Evolutionary conservation across 768 basidiomycete species (phyloP), one percentile per base, ranked within the genome.

Genomic region (Tubosaeta sp.): DNA sequence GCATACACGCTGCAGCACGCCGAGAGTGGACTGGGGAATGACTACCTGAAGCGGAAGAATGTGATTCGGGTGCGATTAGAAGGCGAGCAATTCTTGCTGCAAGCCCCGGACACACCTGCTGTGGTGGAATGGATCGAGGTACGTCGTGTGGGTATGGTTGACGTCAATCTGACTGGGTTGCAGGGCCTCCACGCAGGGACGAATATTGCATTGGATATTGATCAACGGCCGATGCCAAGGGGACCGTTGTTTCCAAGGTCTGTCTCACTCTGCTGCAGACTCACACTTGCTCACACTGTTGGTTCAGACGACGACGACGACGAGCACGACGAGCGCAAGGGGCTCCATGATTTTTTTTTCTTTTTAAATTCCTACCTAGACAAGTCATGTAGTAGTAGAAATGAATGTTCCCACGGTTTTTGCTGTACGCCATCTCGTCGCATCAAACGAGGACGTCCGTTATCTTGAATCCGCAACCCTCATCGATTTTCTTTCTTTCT

Each of bases 81-180:
- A 67, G 97, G 95, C 12, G 91, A 98, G 74, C 97, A 99, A 72
- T 99, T 99, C 71, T 73, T 99, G 59, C 62, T 99, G 60, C 95
- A 99, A 71, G 90, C 91, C 3, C 81, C 77, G 46, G 86, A 89
- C 64, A 85, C 93, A 35, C 77, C 83, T 41, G 82, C 84, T 26
- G 95, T 97, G 2, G 91, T 98, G 50, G 83, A 87, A 49, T 95
- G 95, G 93, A 95, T 99, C 55, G 95, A 99, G 84, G 91, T 92
- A 59, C 51, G 74, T 49, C 45, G 58, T 54, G 34, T 25, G 35
- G 27, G 27, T 35, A 43, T 12, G 22, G 16, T 41, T 31, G 59
- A 19, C 12, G 48, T 34, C 41, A 14, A 25, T 43, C 31, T 52
- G 46, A 53, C 46, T 55, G 33, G 54, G 46, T 39, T 54, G n/a